Conservation (phyloP, 2,329 filamentous ascomycete species). For the Fusarium sp. region DNA sequence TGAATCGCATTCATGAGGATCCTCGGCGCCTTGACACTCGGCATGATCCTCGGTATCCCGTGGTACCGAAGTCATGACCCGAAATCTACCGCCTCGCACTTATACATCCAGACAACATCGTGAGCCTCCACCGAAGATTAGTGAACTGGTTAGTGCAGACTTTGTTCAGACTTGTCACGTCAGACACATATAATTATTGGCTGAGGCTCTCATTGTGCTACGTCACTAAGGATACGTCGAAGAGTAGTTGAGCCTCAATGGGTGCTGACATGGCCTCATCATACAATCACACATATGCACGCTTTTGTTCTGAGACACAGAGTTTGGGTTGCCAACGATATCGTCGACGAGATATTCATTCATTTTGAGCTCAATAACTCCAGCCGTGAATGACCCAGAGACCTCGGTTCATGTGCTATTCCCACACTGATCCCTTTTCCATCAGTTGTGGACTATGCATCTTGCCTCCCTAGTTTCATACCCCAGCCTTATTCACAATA, state of each 20-base stretch:
- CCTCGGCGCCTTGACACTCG: conserved; percentile 35
- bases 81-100: conserved; percentile 30
- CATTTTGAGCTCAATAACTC: conserved; percentile 48
- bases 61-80: conserved; percentile 36
- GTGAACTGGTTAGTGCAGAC: neutral
- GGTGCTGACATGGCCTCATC: neutral
- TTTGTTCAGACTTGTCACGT: neutral
- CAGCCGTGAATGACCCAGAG: conserved; percentile 45
- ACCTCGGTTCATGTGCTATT: conserved; percentile 43
- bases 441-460: conserved; percentile 40
- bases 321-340: conserved; percentile 40
- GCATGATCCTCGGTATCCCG: conserved; percentile 43
- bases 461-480: conserved; percentile 38
- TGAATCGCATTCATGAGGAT: conserved; percentile 16
- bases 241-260: neutral
- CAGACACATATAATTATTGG: neutral
- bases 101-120: conserved; percentile 20
- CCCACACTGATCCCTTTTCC: conserved; percentile 38
- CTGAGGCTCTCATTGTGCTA: neutral
- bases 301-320: neutral
- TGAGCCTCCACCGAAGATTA: neutral
- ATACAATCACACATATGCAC: conserved; percentile 9
- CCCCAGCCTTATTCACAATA: conserved; percentile 32
- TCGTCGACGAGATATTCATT: conserved; percentile 44
- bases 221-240: neutral